Conservation (phyloP, 2,329 filamentous ascomycete species). For the Myriosclerotinia scirpicola region DNA sequence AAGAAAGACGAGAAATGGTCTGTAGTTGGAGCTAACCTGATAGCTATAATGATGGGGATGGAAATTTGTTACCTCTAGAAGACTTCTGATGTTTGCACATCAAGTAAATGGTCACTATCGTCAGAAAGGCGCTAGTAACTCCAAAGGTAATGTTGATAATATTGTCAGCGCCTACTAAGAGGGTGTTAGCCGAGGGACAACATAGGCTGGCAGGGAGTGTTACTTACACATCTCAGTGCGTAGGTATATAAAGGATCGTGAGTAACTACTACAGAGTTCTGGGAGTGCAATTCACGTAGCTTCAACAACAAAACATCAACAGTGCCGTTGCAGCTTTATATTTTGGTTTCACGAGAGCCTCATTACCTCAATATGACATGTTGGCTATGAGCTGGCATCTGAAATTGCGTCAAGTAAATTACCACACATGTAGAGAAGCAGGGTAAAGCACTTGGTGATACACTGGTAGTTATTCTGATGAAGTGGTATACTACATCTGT, state of each 20-base stretch:
- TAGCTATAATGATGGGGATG: not conserved
- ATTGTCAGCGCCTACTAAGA: constrained; percentile 11
- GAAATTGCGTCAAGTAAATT: not conserved
- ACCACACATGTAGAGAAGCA: not conserved
- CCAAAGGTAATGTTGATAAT: constrained; percentile 13
- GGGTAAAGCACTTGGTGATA: not conserved
- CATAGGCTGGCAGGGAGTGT: not conserved
- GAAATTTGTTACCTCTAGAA: not conserved
- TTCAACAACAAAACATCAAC: not conserved
- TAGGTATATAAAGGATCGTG: not conserved
- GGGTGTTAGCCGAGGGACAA: not conserved
- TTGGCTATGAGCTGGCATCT: not conserved
- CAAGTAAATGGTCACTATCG: not conserved
- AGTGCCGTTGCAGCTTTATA: not conserved
- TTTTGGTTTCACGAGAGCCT: not conserved
- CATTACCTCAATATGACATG: not conserved
- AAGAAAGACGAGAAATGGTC: not conserved
- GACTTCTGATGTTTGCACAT: not conserved
- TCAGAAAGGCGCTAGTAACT: not conserved
- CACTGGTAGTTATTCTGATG: not conserved
- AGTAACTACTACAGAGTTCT: not conserved
- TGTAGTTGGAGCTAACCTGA: not conserved
- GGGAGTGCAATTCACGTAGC: not conserved
- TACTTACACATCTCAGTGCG: constrained; percentile 8
- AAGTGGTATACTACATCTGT: not conserved